Conservation (phyloP, 352 stramenopile species). For the Pelagophyceae sp. region DNA sequence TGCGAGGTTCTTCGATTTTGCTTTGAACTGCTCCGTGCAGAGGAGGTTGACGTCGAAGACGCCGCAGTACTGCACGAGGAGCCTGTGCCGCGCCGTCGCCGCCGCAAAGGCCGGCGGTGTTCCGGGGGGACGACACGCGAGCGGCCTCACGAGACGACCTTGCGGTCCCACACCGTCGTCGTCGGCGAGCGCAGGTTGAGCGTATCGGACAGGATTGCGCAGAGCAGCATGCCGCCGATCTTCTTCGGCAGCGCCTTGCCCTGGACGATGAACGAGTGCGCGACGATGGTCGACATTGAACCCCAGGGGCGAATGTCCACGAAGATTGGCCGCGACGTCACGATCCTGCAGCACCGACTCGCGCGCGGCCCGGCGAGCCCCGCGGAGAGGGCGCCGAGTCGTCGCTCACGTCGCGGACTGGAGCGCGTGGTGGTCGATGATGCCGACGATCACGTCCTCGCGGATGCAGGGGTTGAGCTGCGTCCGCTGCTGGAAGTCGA, state of each 20-base stretch:
- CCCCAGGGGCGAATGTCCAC: conserved; percentile 60
- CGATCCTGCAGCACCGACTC: too few relatives aligned
- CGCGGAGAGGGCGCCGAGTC: too few relatives aligned
- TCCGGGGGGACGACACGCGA: too few relatives aligned
- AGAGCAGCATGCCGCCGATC: conserved; percentile 47
- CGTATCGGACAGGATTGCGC: conserved; percentile 52
- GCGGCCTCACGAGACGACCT: conserved; percentile 21
- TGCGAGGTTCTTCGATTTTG: conserved; percentile 38
- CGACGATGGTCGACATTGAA: conserved; percentile 49
- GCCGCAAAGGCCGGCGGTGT: conserved; percentile 36
- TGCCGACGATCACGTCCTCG: conserved; percentile 44
- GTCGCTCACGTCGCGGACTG: conserved; percentile 50
- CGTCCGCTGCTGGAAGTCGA: conserved; percentile 54
- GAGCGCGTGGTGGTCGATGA: conserved; percentile 62
- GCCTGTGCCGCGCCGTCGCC: too few relatives aligned
- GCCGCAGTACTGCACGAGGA: conserved; percentile 36
- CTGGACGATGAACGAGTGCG: conserved; percentile 44
- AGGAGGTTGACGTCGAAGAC: conserved; percentile 44
- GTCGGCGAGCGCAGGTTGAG: conserved; percentile 53
- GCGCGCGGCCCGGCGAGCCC: too few relatives aligned
- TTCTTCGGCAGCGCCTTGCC: conserved; percentile 23
- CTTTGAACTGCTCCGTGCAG: conserved; percentile 49
- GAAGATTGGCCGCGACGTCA: conserved; percentile 52
- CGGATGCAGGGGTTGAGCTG: conserved; percentile 49
- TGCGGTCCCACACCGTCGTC: conserved; percentile 48